Evolutionary conservation across 805 yeast species (phyloP), one percentile per base, ranked within the genome.

Genomic region (Maudiozyma bulderi): DNA sequence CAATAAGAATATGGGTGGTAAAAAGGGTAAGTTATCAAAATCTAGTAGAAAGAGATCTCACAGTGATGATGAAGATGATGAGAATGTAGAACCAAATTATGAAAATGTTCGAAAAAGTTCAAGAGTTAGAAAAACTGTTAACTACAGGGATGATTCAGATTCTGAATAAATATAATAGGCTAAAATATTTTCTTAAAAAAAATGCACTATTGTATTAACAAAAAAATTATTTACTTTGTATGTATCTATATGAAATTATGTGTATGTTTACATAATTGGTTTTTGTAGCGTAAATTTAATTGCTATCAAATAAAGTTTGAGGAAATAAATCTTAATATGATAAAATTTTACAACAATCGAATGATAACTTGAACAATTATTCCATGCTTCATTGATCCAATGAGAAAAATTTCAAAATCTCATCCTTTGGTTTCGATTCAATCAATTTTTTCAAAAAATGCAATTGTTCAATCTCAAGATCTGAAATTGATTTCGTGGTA

Each of bases 381-480:
- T 20, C 26, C 26, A 20, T 4, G 5, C 3, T n/a, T 34, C 5
- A 47, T 37, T 52, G 37, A 29, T 50, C 47, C n/a, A 60, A 54
- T 49, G 68, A 68, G 49, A 88, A 71, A 61, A 87, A 84, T 42
- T 76, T 65, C 54, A 86, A 46, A 42, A 89, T 64, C 44, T 77
- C 75, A 5, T 80, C 86, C 55, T 76, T 75, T 1, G 95, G 95
- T 63, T 85, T 89, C 40, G 76, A 52, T 53, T 78, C 74, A 64
- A 90, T 74, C 46, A 90, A 66, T 56, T 72, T 69, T 57, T 79
- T 82, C 42, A 89, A 75, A 28, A 77, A 69, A 37, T 70, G 52
- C 30, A 86, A 69, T 46, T 81, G 81, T 3, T 67, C 59, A 1
- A 77, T 40, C 54, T 84, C 90, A 3, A 67, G 63, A 33, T 44